Percentiles rank a stretch among this genome's conserved stretches.
phyloP scores from a whole-genome alignment of 495 filamentous ascomycete species.

The Bacidia gigantensis region DNA sequence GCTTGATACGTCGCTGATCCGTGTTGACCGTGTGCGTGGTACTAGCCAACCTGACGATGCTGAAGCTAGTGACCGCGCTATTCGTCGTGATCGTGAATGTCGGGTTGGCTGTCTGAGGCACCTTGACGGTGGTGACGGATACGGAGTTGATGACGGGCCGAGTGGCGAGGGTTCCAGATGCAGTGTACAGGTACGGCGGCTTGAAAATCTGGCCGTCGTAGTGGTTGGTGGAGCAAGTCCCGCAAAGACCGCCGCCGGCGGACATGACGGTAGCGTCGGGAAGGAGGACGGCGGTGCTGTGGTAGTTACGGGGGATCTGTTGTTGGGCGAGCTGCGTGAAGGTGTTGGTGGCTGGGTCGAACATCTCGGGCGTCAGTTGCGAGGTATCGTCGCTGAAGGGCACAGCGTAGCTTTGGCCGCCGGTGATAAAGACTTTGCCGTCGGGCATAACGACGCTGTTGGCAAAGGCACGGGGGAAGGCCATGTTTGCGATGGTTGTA shows the following conservation, averaged over 20 bases:
- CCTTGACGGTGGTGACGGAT: constrained; percentile 6
- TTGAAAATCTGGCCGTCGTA: constrained; percentile 43
- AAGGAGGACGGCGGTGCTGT: constrained; percentile 40
- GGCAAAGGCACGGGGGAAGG: constrained; percentile 34
- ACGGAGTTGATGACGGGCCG: constrained; percentile 28
- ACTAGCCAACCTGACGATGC: constrained; percentile 33
- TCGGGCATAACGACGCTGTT: constrained; percentile 43
- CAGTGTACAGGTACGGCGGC: constrained; percentile 39
- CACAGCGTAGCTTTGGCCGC: constrained; percentile 34
- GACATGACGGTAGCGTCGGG: constrained; percentile 41
- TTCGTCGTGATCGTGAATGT: constrained; percentile 25
- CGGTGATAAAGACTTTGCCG: constrained; percentile 42
- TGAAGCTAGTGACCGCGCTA: constrained; percentile 19
- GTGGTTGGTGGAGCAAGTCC: constrained; percentile 39
- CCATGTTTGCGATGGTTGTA: constrained; percentile 28
- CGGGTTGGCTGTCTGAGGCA: constrained; percentile 22
- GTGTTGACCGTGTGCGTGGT: constrained; percentile 46
- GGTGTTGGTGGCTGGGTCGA: constrained; percentile 29
- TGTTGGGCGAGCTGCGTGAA: constrained; percentile 29
- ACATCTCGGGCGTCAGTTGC: constrained; percentile 36
- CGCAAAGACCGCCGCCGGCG: constrained; percentile 44
- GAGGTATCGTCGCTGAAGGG: constrained; percentile 38
- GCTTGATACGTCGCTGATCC: constrained; percentile 40
- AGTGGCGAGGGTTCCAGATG: too few species aligned
- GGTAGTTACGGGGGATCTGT: constrained; percentile 38